Conservation (phyloP, 495 filamentous ascomycete species). For the Rhypophila decipiens region DNA sequence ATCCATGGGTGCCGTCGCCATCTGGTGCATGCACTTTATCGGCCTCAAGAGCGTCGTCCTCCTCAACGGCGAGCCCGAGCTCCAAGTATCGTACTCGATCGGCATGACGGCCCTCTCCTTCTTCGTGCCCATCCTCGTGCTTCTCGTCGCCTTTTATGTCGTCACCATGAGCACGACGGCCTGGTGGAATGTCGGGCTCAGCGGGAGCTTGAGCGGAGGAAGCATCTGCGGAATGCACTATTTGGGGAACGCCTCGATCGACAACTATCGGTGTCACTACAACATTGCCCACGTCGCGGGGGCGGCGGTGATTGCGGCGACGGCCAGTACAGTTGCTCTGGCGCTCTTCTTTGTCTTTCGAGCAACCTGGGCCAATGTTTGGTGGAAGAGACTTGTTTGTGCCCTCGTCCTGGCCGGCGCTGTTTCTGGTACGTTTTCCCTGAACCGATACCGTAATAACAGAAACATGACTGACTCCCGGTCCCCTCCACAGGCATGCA, state of each 20-base stretch:
- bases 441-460: no score
- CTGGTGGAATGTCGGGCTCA: conserved; percentile 51
- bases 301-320: conserved; percentile 63
- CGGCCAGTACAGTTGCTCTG: conserved; percentile 60
- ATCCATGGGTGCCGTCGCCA: conserved; percentile 76
- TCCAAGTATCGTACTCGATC: conserved; percentile 69
- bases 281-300: conserved; percentile 52
- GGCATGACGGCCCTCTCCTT: conserved; percentile 72
- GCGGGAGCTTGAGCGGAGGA: conserved; percentile 61
- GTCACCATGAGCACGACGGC: conserved; percentile 57
- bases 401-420: conserved; percentile 62
- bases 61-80: conserved; percentile 47
- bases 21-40: conserved; percentile 70
- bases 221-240: conserved; percentile 90
- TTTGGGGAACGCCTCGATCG: conserved; percentile 73
- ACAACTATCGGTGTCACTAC: conserved; percentile 66
- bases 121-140: conserved; percentile 69
- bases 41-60: conserved; percentile 75
- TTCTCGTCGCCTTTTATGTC: conserved; percentile 65
- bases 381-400: conserved; percentile 65
- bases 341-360: conserved; percentile 71
- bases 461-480: background rate
- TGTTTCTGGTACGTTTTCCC: conserved; percentile 46
- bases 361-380: conserved; percentile 70
- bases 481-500: conserved; percentile 54